Percentiles rank a stretch among this genome's conserved stretches.
Evolutionary conservation across 2,329 filamentous ascomycete genomes (phyloP).

Genomic region (Cladophialophora exuberans): DNA sequence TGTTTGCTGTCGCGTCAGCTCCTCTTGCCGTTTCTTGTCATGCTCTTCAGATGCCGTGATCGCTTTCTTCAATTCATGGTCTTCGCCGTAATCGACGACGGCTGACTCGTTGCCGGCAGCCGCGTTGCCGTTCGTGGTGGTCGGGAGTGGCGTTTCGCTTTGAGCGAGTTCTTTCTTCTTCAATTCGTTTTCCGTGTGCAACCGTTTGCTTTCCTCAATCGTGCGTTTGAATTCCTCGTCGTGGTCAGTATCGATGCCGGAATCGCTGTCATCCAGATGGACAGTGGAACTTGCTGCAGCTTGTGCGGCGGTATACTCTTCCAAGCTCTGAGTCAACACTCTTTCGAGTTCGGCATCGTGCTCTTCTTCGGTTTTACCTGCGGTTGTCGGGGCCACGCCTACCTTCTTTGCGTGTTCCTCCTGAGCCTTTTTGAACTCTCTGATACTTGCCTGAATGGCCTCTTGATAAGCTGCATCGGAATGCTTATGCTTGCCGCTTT

Average conservation of each 20-base stretch:
- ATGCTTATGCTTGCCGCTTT: conserved; percentile 34
- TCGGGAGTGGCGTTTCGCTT: conserved; percentile 5
- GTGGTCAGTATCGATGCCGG: conserved; percentile 37
- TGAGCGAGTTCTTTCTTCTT: conserved; percentile 17
- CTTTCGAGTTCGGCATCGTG: conserved; percentile 49
- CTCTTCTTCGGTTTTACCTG: conserved; percentile 30
- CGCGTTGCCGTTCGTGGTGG: neutral
- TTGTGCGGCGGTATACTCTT: conserved; percentile 37
- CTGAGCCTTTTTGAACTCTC: conserved; percentile 28
- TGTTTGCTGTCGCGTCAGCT: conserved; percentile 44
- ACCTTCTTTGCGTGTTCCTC: conserved; percentile 30
- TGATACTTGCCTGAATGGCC: conserved; percentile 34
- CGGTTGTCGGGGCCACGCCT: conserved; percentile 5
- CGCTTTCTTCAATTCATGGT: conserved; percentile 52
- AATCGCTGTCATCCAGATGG: conserved; percentile 32
- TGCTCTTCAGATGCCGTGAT: conserved; percentile 53
- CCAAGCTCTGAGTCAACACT: conserved; percentile 48
- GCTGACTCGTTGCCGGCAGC: neutral
- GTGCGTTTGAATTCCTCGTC: conserved; percentile 45
- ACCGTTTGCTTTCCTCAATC: conserved; percentile 37
- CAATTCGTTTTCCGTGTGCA: conserved; percentile 26
- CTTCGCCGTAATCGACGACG: conserved; percentile 38
- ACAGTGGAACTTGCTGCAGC: neutral
- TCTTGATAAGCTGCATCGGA: conserved; percentile 38
- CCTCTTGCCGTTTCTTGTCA: conserved; percentile 47